Conservation (phyloP, 495 filamentous ascomycete genomes). For the Aspergillus haitiensis region DNA sequence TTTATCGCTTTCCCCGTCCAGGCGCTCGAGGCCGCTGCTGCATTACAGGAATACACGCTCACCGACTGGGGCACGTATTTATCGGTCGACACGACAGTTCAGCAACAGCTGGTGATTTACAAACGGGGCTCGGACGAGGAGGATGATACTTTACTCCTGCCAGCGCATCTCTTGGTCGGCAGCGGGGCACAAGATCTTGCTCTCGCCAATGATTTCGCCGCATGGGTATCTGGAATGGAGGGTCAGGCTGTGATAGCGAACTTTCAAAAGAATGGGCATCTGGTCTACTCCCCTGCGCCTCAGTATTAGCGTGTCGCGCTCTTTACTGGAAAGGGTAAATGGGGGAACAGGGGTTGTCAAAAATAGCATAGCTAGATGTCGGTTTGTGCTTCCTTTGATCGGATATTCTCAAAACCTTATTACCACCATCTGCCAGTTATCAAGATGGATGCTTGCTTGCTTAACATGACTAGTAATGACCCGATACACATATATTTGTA, state of each 20-base stretch:
- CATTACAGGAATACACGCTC: slow-evolving; percentile 43
- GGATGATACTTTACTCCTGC: slow-evolving; percentile 36
- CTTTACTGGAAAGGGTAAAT: no score
- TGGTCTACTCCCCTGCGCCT: slow-evolving; percentile 7
- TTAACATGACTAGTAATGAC: no score
- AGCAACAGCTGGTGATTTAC: slow-evolving; percentile 34
- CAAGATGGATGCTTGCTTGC: no score
- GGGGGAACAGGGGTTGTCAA: no score
- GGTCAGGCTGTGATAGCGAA: slow-evolving; percentile 33
- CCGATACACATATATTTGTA: no score
- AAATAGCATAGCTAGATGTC: no score
- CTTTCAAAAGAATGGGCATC: slow-evolving; percentile 1
- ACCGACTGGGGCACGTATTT: slow-evolving; percentile 46
- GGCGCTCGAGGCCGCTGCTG: slow-evolving; percentile 37
- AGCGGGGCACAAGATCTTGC: slow-evolving; percentile 29
- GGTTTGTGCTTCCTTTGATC: no score
- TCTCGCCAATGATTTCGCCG: slow-evolving; percentile 33
- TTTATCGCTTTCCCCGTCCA: slow-evolving; percentile 46
- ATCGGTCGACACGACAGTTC: slow-evolving; percentile 28
- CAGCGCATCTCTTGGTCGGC: slow-evolving; percentile 41
- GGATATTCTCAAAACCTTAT: no score
- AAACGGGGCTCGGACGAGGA: slow-evolving; percentile 35
- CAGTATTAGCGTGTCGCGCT: no score
- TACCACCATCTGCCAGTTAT: no score
- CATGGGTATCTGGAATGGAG: slow-evolving; percentile 35